Percentiles rank a stretch among this genome's conserved stretches.
Conservation (phyloP, 2,329 filamentous ascomycete genomes). For the Chaetomium globosum region DNA sequence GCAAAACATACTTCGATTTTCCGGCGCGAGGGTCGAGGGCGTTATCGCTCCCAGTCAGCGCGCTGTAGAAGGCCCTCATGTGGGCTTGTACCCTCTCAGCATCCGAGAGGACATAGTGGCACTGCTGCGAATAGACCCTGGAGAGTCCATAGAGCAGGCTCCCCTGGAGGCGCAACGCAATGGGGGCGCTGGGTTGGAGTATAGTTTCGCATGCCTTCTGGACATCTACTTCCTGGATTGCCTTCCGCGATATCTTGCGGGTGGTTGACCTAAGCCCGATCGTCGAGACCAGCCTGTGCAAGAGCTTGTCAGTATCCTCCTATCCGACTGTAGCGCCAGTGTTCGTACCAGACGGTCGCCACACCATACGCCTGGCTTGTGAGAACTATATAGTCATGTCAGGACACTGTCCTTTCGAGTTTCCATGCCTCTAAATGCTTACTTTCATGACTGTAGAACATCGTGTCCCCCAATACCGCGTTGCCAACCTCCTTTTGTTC, state of each 20-base stretch:
- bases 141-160: conserved; percentile 85
- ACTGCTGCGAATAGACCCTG: conserved; percentile 84
- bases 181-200: conserved; percentile 74
- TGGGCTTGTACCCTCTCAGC: conserved; percentile 72
- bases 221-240: conserved; percentile 86
- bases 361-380: conserved; percentile 87
- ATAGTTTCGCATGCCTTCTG: conserved; percentile 88
- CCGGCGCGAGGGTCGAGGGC: conserved; percentile 71
- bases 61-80: conserved; percentile 68
- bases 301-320: not conserved
- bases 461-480: conserved; percentile 45
- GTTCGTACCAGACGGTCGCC: conserved; percentile 82
- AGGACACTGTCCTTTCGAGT: conserved; percentile 36
- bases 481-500: not conserved
- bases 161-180: conserved; percentile 86
- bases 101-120: conserved; percentile 80
- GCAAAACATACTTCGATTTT: conserved; percentile 66
- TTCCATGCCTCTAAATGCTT: conserved; percentile 40
- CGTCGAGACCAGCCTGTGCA: conserved; percentile 81
- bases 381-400: conserved; percentile 58
- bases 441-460: conserved; percentile 98
- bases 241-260: conserved; percentile 78
- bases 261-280: conserved; percentile 72
- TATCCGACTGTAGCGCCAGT: not conserved
- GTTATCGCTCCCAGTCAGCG: conserved; percentile 52